Evolutionary conservation across 1,284 basidiomycete genomes (phyloP).

Genomic region (Cerrena zonata): DNA sequence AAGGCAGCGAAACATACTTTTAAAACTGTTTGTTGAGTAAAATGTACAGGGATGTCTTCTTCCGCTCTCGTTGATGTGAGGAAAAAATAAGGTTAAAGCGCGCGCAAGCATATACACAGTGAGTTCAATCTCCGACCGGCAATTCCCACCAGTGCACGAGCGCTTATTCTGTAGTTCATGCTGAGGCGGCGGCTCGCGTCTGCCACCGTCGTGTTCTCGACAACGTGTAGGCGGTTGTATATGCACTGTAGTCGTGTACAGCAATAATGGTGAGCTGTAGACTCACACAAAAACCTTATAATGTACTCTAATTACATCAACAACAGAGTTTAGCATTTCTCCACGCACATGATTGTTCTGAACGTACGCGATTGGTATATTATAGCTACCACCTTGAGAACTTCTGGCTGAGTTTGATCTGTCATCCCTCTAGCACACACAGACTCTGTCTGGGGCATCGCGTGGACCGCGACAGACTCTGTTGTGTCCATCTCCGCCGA

Average conservation of each 20-base stretch:
- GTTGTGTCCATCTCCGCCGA: slow-evolving; percentile 70
- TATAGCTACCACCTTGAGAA: slow-evolving; percentile 4
- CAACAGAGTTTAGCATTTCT: slow-evolving; percentile 67
- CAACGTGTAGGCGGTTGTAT: background rate
- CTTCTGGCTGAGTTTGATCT: background rate
- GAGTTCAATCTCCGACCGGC: slow-evolving; percentile 49
- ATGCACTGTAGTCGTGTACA: background rate
- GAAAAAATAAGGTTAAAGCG: slow-evolving; percentile 39
- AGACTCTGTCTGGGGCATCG: slow-evolving; percentile 76
- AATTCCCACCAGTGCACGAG: slow-evolving; percentile 15
- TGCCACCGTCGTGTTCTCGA: background rate
- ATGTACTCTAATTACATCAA: background rate
- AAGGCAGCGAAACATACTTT: slow-evolving; percentile 37
- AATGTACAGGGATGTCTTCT: slow-evolving; percentile 66
- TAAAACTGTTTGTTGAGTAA: slow-evolving; percentile 29
- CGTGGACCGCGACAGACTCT: slow-evolving; percentile 64
- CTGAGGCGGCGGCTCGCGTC: background rate
- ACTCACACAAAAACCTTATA: background rate
- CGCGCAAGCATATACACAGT: slow-evolving; percentile 14
- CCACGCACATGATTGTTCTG: slow-evolving; percentile 63
- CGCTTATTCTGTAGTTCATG: background rate
- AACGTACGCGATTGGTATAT: slow-evolving; percentile 49
- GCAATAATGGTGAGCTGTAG: background rate
- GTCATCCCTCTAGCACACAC: slow-evolving; percentile 53
- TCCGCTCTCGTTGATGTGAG: slow-evolving; percentile 84